A percentile compares a stretch with the other conserved stretches of the same genome.
These are phyloP conservation scores for Cerrena zonata DNA, from an alignment of 1,284 basidiomycete species.

Conservation along the genomic window DNA sequence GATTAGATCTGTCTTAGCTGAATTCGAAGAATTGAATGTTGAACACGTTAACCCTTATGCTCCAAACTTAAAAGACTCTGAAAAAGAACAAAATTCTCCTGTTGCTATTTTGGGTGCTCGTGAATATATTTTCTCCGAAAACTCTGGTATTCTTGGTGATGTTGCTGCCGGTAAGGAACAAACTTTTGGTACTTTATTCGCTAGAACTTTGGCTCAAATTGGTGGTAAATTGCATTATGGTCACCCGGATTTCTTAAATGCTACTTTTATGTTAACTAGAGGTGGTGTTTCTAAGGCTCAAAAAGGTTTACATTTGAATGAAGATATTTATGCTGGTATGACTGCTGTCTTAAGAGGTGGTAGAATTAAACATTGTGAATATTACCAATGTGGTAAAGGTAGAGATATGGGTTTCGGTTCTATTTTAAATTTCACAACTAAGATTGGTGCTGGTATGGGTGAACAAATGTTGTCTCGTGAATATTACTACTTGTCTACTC, in stretches of 20 bases:
- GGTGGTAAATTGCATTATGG: constrained; percentile 99
- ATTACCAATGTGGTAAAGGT: constrained; percentile 98
- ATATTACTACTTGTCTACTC: constrained; percentile 98
- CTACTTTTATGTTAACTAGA: constrained; percentile 96
- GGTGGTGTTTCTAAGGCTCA: constrained; percentile 99
- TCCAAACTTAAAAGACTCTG: constrained; percentile 81
- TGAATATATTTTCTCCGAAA: constrained; percentile 99
- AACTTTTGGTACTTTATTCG: constrained; percentile 98
- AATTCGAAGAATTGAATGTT: constrained; percentile 92
- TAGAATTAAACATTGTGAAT: constrained; percentile 98
- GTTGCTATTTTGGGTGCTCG: constrained; percentile 98
- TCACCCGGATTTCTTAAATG: constrained; percentile 98
- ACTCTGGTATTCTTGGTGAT: constrained; percentile 98
- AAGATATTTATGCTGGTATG: constrained; percentile 99
- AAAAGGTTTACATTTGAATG: constrained; percentile 96
- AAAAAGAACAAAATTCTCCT: constrained; percentile 87
- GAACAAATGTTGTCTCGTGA: constrained; percentile 99
- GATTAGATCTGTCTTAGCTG: constrained; percentile 94
- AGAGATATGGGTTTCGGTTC: constrained; percentile 99
- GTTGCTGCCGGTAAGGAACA: constrained; percentile 99
- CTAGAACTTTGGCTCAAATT: constrained; percentile 92
- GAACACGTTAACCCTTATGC: constrained; percentile 94
- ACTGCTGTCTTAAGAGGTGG: constrained; percentile 97
- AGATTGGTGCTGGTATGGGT: constrained; percentile 99
- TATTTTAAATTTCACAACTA: constrained; percentile 99